These are phyloP conservation scores for Rubia occidens DNA, from an alignment of 305 asterid species.

Conservation along the genomic window DNA sequence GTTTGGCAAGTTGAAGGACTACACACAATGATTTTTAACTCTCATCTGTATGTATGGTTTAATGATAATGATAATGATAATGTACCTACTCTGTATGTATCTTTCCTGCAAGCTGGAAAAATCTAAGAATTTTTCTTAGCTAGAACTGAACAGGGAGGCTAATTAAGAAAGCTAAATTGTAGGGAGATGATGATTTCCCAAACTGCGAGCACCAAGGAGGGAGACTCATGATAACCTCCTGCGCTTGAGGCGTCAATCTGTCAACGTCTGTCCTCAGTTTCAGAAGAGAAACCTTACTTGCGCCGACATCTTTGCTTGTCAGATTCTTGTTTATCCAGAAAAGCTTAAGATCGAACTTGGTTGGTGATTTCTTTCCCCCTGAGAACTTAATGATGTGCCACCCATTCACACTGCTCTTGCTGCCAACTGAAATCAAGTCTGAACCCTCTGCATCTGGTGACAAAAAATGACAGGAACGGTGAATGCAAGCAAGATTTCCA, in stretches of 20 bases:
- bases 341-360: constrained; percentile 52
- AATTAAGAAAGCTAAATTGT: constrained; percentile 55
- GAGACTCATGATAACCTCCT: constrained; percentile 46
- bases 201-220: constrained; percentile 87
- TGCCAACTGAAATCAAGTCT: constrained; percentile 48
- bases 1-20: not conserved
- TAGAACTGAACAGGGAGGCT: constrained; percentile 42
- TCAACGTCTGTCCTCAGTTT: constrained; percentile 71
- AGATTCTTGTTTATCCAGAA: constrained; percentile 38
- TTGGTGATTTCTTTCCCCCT: constrained; percentile 72
- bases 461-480: not conserved
- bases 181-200: constrained; percentile 84
- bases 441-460: constrained; percentile 31
- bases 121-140: constrained; percentile 3
- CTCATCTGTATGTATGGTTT: not conserved
- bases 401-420: constrained; percentile 54
- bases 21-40: not conserved
- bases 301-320: constrained; percentile 3
- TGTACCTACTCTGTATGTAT: not conserved
- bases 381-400: constrained; percentile 90
- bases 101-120: not conserved
- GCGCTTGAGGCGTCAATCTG: constrained; percentile 44
- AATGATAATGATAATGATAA: not conserved
- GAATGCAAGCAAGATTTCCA: not conserved
- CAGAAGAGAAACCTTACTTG: constrained; percentile 32